phyloP scores from a whole-genome alignment of 2,329 filamentous ascomycete species.

The Calonectria pseudoreteaudii region DNA sequence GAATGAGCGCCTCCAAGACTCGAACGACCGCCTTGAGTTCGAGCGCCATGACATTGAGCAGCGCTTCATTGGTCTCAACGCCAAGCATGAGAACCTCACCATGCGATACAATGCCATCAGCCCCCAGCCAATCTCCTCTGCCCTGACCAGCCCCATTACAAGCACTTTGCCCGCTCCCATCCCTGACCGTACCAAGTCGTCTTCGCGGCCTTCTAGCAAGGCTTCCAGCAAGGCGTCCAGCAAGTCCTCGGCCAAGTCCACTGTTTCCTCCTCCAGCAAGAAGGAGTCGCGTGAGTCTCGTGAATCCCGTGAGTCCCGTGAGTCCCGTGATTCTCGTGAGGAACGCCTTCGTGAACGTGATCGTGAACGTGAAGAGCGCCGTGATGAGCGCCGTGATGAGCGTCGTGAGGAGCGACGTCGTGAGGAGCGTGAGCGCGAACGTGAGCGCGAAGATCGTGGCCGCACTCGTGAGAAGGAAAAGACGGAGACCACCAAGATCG shows the following conservation, averaged over 20 bases:
- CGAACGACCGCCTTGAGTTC: constrained; percentile 42
- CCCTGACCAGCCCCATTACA: constrained; percentile 41
- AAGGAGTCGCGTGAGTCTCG: constrained; percentile 38
- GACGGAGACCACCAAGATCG: constrained; percentile 43
- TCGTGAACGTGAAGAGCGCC: constrained; percentile 27
- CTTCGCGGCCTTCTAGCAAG: constrained; percentile 44
- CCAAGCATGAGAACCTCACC: constrained; percentile 45
- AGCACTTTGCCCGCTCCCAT: constrained; percentile 38
- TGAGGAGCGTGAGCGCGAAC: constrained; percentile 37
- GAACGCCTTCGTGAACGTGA: constrained; percentile 29
- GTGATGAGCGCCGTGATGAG: constrained; percentile 22
- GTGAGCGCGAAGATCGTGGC: constrained; percentile 40
- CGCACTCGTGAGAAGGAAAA: constrained; percentile 43
- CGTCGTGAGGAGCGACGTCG: constrained; percentile 31
- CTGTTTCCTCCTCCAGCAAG: constrained; percentile 38
- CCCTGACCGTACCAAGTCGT: constrained; percentile 43
- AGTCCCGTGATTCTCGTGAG: constrained; percentile 23
- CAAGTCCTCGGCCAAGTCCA: constrained; percentile 32
- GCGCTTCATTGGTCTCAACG: constrained; percentile 42
- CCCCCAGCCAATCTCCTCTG: constrained; percentile 34
- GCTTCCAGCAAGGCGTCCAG: constrained; percentile 46
- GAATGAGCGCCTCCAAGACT: constrained; percentile 33
- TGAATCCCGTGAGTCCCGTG: constrained; percentile 23
- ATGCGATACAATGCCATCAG: constrained; percentile 45
- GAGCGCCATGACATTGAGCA: constrained; percentile 45